These are phyloP conservation scores for Nakataea oryzae DNA, from an alignment of 2,329 filamentous ascomycete genomes.

Conservation along the genomic window DNA sequence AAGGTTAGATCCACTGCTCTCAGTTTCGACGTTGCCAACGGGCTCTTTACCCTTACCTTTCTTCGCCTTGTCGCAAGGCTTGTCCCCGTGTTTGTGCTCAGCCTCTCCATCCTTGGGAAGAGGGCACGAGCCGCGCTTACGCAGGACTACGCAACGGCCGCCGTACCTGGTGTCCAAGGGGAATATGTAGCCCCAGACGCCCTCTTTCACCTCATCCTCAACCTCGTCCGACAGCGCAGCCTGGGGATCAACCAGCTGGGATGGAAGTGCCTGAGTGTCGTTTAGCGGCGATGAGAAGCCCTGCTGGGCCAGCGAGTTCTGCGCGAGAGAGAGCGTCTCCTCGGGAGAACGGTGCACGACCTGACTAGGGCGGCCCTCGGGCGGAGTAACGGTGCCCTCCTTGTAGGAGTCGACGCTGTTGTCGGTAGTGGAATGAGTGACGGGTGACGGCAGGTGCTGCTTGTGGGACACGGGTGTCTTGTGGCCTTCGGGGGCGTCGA, in stretches of 20 bases:
- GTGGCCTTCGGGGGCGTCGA: conserved; percentile 19
- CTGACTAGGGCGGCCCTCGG: conserved; percentile 47
- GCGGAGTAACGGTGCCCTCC: conserved; percentile 62
- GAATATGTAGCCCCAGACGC: conserved; percentile 92
- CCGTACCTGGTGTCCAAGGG: conserved; percentile 63
- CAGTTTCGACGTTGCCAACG: conserved; percentile 39
- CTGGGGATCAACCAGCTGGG: conserved; percentile 69
- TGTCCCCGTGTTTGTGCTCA: conserved; percentile 5
- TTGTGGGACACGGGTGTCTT: conserved; percentile 53
- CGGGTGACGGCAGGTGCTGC: conserved; percentile 68
- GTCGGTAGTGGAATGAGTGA: conserved; percentile 51
- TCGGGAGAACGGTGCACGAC: conserved; percentile 38
- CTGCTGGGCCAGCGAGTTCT: conserved; percentile 20
- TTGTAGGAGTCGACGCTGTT: conserved; percentile 55
- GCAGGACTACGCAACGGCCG: conserved; percentile 60
- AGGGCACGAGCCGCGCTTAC: conserved; percentile 62
- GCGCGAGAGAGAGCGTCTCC: conserved; percentile 27
- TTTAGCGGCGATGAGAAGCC: conserved; percentile 43
- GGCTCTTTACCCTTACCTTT: conserved; percentile 22
- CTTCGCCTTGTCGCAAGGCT: conserved; percentile 24
- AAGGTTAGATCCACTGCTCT: conserved; percentile 29
- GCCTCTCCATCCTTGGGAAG: conserved; percentile 34
- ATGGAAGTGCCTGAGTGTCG: conserved; percentile 58
- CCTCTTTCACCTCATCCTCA: conserved; percentile 71
- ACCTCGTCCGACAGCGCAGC: conserved; percentile 69